Base-by-base conservation (phyloP, 495 filamentous ascomycete species). In the Tuber magnatum region DNA sequence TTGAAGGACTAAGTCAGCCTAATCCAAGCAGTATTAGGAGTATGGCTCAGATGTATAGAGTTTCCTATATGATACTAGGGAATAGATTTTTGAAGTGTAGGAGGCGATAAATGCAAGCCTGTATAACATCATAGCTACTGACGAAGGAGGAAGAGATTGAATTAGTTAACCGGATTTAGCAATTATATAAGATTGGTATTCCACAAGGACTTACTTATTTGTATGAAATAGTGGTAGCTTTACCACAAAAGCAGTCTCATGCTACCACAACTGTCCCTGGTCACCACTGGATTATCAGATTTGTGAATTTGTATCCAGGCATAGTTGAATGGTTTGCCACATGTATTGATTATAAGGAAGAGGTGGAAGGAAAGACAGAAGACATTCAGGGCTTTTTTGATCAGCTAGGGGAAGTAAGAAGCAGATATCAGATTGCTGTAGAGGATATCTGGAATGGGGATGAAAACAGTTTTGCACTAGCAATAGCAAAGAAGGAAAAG, bases 101-200 rank as follows among this genome's bases (percentile, higher is more conserved):
- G 1, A 71, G 69, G 41, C 22, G 68, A 65, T 39, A 43, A 35
- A 3, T 0, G 12, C 41, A 77, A 70, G 72, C 69, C 20, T 69
- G 75, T 28, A 12, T 22, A 14, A 9, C 5, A 46, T n/a, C n/a
- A n/a, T n/a, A n/a, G n/a, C n/a, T n/a, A n/a, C n/a, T 74, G 7
- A 74, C 41, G 0, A 16, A 48, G 20, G 61, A 69, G 68, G 39
- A 77, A 18, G 69, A 74, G 28, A 72, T 8, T 7, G 48, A 48
- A n/a, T 28, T 77, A 8, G 75, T 56, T 56, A 16, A 7, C 18
- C 69, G 48, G 76, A 65, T 77, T 48, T 10, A 40, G 2, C 38
- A 18, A 65, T 76, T 76, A 16, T 39, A 73, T 39, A 48, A 70
- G 42, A 70, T 73, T 16, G 71, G 71, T 18, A 76, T 73, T 65